Conservation (phyloP, 2,329 filamentous ascomycete species). For the Mariannaea elegans region DNA sequence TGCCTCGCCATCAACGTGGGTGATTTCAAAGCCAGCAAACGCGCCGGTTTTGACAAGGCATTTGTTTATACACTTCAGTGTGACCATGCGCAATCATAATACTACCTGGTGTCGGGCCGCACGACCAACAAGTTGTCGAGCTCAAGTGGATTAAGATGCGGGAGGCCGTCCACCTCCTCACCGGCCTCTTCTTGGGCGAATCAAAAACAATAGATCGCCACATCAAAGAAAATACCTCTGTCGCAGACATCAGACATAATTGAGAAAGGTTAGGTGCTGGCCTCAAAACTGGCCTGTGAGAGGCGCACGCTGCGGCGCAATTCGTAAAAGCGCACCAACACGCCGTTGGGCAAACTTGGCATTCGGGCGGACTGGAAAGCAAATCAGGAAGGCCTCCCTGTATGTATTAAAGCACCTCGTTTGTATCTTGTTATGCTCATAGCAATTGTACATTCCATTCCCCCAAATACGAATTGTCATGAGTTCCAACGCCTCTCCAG, state of each 20-base stretch:
- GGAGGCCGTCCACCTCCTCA: conserved; percentile 33
- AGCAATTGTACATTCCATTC: too few relatives aligned
- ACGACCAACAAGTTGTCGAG: conserved; percentile 19
- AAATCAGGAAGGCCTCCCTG: too few relatives aligned
- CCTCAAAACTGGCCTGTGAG: neutral
- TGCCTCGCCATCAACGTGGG: too few relatives aligned
- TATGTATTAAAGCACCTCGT: too few relatives aligned
- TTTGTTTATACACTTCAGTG: conserved; percentile 24
- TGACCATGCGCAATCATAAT: neutral
- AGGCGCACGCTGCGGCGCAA: conserved; percentile 2
- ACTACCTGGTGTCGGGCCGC: neutral
- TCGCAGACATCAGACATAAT: neutral
- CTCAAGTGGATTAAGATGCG: conserved; percentile 8
- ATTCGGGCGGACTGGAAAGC: neutral
- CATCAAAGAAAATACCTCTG: neutral
- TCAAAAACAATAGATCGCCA: conserved; percentile 1
- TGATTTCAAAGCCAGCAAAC: too few relatives aligned
- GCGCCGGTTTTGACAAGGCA: too few relatives aligned
- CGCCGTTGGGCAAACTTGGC: neutral
- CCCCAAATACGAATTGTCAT: conserved; percentile 5
- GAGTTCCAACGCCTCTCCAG: conserved; percentile 7
- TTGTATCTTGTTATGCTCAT: too few relatives aligned
- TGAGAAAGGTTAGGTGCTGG: neutral
- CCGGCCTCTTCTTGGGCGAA: conserved; percentile 26
- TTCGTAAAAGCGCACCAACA: neutral